These are phyloP conservation scores for Sisymbrium irio DNA, from an alignment of 345 rosid genomes.

Conservation along the genomic window DNA sequence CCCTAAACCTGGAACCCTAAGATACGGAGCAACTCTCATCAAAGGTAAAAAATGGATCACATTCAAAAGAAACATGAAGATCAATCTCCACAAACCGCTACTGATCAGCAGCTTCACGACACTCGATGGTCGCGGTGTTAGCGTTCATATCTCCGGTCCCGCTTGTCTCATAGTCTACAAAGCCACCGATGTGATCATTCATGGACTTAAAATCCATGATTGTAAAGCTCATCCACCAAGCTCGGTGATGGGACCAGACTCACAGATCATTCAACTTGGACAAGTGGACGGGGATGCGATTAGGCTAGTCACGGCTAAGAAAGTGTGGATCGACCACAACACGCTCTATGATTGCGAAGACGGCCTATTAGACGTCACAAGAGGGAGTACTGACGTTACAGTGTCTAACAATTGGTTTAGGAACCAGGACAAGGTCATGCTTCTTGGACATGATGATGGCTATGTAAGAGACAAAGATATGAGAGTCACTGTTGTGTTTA, in stretches of 20 bases:
- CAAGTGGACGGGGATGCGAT: slow-evolving; percentile 69
- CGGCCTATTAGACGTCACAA: slow-evolving; percentile 64
- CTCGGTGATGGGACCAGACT: slow-evolving; percentile 57
- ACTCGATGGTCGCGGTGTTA: slow-evolving; percentile 69
- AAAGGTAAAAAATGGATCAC: slow-evolving; percentile 68
- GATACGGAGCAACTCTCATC: slow-evolving; percentile 61
- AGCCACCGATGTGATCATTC: slow-evolving; percentile 70
- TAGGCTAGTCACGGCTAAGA: slow-evolving; percentile 55
- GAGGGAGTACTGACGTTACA: slow-evolving; percentile 57
- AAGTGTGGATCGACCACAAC: slow-evolving; percentile 79
- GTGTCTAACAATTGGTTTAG: slow-evolving; percentile 74
- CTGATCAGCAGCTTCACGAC: slow-evolving; percentile 64
- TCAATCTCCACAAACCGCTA: slow-evolving; percentile 53
- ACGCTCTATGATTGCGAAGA: slow-evolving; percentile 61
- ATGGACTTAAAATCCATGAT: slow-evolving; percentile 66
- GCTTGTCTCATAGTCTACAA: slow-evolving; percentile 57
- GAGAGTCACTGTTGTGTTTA: slow-evolving; percentile 67
- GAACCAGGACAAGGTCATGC: slow-evolving; percentile 86
- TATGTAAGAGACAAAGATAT: slow-evolving; percentile 51
- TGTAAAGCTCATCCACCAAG: slow-evolving; percentile 53
- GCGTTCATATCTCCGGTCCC: slow-evolving; percentile 49
- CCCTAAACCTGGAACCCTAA: slow-evolving; percentile 63
- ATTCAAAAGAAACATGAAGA: slow-evolving; percentile 57
- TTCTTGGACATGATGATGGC: slow-evolving; percentile 75
- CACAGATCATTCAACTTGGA: slow-evolving; percentile 42